phyloP scores from a whole-genome alignment of 2,329 filamentous ascomycete species.

The Phyllosticta paracitricarpa region DNA sequence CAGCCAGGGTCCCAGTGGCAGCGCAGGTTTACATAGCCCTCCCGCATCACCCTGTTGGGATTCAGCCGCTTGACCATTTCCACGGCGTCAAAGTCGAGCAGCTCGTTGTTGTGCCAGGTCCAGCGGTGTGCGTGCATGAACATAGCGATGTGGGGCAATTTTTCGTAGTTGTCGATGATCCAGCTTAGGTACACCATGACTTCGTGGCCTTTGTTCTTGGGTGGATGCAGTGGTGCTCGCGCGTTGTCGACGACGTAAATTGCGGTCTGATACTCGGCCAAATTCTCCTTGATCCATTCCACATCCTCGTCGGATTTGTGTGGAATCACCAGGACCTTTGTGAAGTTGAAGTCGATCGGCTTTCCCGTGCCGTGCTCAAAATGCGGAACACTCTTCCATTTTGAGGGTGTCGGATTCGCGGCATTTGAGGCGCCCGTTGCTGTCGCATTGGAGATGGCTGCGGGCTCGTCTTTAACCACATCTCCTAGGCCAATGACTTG shows the following conservation, averaged over 20 bases:
- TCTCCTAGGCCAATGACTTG: slow-evolving; percentile 33
- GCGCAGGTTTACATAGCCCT: slow-evolving; percentile 47
- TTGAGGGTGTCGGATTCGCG: slow-evolving; percentile 12
- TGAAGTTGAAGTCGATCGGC: slow-evolving; percentile 41
- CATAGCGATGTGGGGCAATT: slow-evolving; percentile 47
- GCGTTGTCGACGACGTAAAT: slow-evolving; percentile 46
- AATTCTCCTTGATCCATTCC: slow-evolving; percentile 43
- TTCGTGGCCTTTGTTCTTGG: slow-evolving; percentile 52
- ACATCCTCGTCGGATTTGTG: slow-evolving; percentile 42
- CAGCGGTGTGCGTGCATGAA: slow-evolving; percentile 53
- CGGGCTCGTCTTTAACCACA: slow-evolving; percentile 13
- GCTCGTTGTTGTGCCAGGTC: slow-evolving; percentile 49
- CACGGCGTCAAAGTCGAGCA: slow-evolving; percentile 34
- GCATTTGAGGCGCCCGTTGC: slow-evolving; percentile 14
- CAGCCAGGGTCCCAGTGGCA: slow-evolving; percentile 47
- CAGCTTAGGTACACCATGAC: slow-evolving; percentile 53
- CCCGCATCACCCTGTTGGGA: slow-evolving; percentile 35
- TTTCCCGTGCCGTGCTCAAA: slow-evolving; percentile 23
- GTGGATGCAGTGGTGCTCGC: slow-evolving; percentile 37
- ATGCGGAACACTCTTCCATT: slow-evolving; percentile 28
- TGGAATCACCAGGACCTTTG: slow-evolving; percentile 45
- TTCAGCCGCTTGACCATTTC: slow-evolving; percentile 37
- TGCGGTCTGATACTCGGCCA: slow-evolving; percentile 38
- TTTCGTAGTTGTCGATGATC: slow-evolving; percentile 52
- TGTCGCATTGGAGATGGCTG: slow-evolving; percentile 15